Evolutionary conservation across 2,329 filamentous ascomycete species (phyloP).

Genomic region (Escovopsis sp.): DNA sequence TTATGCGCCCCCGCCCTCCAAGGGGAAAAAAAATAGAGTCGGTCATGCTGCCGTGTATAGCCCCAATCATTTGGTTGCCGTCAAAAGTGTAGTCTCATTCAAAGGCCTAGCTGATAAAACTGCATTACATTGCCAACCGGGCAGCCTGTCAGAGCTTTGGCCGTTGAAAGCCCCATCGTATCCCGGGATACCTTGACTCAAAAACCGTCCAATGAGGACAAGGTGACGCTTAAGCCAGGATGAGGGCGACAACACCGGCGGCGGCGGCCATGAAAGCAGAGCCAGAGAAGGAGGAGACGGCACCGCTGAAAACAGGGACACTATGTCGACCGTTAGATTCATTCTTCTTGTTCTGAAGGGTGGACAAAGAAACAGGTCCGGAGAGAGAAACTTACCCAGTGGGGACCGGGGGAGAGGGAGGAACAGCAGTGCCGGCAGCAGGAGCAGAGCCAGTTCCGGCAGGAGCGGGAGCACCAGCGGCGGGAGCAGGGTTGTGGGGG

Average conservation of each 20-base stretch:
- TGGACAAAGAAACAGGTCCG: too few species aligned
- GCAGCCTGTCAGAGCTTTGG: conserved; percentile 18
- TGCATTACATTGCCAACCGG: conserved; percentile 21
- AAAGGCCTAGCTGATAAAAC: conserved; percentile 17
- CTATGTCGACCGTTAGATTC: too few species aligned
- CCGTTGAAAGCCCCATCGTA: conserved; percentile 19
- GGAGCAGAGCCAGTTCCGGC: too few species aligned
- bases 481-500: too few species aligned
- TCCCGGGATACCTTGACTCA: conserved; percentile 26
- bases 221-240: conserved; percentile 36
- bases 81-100: conserved; percentile 18
- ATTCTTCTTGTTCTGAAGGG: too few species aligned
- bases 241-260: conserved; percentile 38
- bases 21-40: too few species aligned
- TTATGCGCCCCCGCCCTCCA: too few species aligned
- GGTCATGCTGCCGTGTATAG: too few species aligned
- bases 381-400: too few species aligned
- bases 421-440: too few species aligned
- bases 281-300: conserved; percentile 33
- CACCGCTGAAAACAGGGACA: conserved; percentile 27
- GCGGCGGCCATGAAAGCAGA: conserved; percentile 39
- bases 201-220: conserved; percentile 15
- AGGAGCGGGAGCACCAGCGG: too few species aligned
- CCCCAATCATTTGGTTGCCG: conserved; percentile 3
- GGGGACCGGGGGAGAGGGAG: too few species aligned